These are phyloP conservation scores for Dictyostelium brefeldianum DNA, from an alignment of 78 protist species.

Conservation along the genomic window DNA sequence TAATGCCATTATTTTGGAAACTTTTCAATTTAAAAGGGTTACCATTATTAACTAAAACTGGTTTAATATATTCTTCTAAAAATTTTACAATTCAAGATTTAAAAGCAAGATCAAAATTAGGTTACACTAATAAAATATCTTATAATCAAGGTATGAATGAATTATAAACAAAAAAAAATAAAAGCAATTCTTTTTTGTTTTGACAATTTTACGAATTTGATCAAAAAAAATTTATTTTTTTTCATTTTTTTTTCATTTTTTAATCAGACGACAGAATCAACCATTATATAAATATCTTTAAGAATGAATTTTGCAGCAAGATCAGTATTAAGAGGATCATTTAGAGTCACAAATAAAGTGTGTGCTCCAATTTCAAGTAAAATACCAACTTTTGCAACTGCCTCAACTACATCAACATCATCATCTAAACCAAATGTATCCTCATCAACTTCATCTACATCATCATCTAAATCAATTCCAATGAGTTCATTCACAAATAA, in stretches of 20 bases:
- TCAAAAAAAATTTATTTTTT: background rate
- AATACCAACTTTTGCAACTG: constrained; percentile 16
- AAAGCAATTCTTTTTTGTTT: background rate
- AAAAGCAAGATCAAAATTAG: constrained; percentile 38
- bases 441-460: background rate
- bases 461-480: background rate
- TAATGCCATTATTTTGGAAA: constrained; percentile 47
- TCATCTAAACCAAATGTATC: background rate
- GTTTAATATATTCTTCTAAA: constrained; percentile 48
- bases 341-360: background rate
- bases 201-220: background rate
- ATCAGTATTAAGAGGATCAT: constrained; percentile 10
- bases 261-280: background rate
- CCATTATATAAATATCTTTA: background rate
- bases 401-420: background rate
- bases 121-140: background rate
- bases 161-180: background rate
- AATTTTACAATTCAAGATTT: constrained; percentile 26
- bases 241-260: background rate
- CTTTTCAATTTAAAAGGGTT: constrained; percentile 37
- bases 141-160: constrained; percentile 63
- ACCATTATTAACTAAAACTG: constrained; percentile 70
- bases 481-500: background rate
- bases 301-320: constrained; percentile 7
- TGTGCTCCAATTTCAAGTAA: background rate